Evolutionary conservation across 176 grass and related monocot genomes (phyloP).

Genomic region (Otatea glauca): DNA sequence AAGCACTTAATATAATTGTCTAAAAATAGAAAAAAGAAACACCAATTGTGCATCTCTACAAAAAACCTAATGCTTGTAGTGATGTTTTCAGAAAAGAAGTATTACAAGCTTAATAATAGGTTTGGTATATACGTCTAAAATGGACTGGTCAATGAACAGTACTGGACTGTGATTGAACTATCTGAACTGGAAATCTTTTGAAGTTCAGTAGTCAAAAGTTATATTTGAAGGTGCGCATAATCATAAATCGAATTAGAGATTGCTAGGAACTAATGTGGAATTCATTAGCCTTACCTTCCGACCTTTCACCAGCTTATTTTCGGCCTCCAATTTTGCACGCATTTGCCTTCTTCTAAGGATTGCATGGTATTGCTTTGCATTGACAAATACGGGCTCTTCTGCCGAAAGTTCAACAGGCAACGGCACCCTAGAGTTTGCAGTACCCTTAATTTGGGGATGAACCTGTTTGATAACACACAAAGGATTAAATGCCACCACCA

Average conservation of each 20-base stretch:
- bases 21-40: neutral
- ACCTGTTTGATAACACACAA: conserved; percentile 49
- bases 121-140: neutral
- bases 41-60: neutral
- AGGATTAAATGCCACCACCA: neutral
- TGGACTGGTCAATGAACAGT: neutral
- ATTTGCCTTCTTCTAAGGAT: conserved; percentile 88
- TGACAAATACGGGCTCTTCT: conserved; percentile 93
- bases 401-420: conserved; percentile 71
- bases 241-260: neutral
- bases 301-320: conserved; percentile 85
- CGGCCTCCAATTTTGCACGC: conserved; percentile 90
- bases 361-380: conserved; percentile 92
- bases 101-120: neutral
- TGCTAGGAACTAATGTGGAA: conserved; percentile 1
- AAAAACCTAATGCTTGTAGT: neutral
- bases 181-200: neutral
- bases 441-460: conserved; percentile 48
- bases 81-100: neutral
- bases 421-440: conserved; percentile 49
- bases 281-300: conserved; percentile 66
- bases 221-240: conserved; percentile 1
- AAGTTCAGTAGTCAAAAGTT: neutral
- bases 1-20: neutral
- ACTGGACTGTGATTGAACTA: neutral